Evolutionary conservation across 2,329 filamentous ascomycete species (phyloP).

Genomic region (Penicillium sp.): DNA sequence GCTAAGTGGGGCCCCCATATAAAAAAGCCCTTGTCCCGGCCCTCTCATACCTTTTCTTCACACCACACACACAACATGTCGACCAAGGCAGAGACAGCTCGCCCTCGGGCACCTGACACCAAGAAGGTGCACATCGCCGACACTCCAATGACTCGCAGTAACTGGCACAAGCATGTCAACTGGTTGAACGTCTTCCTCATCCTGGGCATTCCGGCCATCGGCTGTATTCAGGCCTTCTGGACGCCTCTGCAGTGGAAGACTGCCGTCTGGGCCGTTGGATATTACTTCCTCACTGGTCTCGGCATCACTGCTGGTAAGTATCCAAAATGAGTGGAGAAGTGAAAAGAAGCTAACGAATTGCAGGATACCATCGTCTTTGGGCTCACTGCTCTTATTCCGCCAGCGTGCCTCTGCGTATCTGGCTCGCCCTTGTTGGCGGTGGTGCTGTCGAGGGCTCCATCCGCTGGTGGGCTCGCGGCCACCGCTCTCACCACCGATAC

Average conservation of each 20-base stretch:
- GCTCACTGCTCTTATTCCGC: constrained; percentile 81
- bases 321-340: background rate
- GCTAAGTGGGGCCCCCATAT: constrained; percentile 23
- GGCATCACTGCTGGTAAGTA: constrained; percentile 69
- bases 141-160: constrained; percentile 68
- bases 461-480: constrained; percentile 82
- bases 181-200: constrained; percentile 86
- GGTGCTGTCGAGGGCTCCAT: constrained; percentile 82
- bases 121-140: constrained; percentile 85
- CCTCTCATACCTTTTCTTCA: constrained; percentile 8
- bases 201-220: constrained; percentile 67
- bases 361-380: constrained; percentile 77
- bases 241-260: constrained; percentile 69
- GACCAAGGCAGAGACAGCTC: constrained; percentile 32
- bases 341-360: background rate
- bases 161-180: constrained; percentile 91
- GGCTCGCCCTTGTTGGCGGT: constrained; percentile 73
- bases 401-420: constrained; percentile 68
- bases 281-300: constrained; percentile 79
- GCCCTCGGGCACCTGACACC: constrained; percentile 36
- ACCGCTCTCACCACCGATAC: constrained; percentile 84
- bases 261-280: constrained; percentile 64
- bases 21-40: constrained; percentile 12
- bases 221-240: constrained; percentile 70
- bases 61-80: constrained; percentile 32